These are phyloP conservation scores for Pythium volutum DNA, from an alignment of 352 stramenopile species.

Conservation along the genomic window DNA sequence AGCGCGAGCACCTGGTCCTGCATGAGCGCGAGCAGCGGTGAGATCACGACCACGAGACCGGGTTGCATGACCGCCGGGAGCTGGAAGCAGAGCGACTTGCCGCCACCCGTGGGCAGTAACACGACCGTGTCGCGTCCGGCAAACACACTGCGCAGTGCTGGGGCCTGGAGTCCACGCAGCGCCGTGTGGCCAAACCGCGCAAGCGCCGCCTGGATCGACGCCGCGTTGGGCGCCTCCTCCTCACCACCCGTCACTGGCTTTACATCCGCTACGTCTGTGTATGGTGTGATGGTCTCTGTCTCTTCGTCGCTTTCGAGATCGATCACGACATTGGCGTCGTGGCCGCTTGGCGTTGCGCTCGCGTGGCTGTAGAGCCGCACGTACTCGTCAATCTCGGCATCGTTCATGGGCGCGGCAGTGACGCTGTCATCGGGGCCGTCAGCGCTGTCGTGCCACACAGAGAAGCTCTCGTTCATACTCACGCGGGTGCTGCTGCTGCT, in stretches of 20 bases:
- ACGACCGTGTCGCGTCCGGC: slow-evolving; percentile 67
- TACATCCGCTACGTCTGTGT: no score
- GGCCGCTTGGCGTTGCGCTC: neutral
- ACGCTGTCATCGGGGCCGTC: neutral
- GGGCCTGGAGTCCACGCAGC: slow-evolving; percentile 40
- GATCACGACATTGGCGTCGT: neutral
- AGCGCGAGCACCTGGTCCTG: slow-evolving; percentile 81
- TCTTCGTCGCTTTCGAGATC: slow-evolving; percentile 11
- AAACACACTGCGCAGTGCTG: slow-evolving; percentile 43
- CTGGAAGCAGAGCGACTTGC: slow-evolving; percentile 98
- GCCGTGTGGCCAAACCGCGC: slow-evolving; percentile 41
- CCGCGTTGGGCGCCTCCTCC: neutral
- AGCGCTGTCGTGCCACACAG: slow-evolving; percentile 8
- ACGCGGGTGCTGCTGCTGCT: no score
- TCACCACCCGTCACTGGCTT: neutral
- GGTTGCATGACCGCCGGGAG: slow-evolving; percentile 71
- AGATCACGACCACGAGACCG: slow-evolving; percentile 87
- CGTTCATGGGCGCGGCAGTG: neutral
- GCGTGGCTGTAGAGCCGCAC: neutral
- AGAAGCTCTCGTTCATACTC: slow-evolving; percentile 2
- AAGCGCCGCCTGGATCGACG: slow-evolving; percentile 45
- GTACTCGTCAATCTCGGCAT: slow-evolving; percentile 7
- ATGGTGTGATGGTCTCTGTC: neutral
- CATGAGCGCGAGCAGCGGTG: slow-evolving; percentile 87
- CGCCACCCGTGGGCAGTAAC: slow-evolving; percentile 95